Conservation (phyloP, 805 yeast species). For the Spencermartinsiella europaea region DNA sequence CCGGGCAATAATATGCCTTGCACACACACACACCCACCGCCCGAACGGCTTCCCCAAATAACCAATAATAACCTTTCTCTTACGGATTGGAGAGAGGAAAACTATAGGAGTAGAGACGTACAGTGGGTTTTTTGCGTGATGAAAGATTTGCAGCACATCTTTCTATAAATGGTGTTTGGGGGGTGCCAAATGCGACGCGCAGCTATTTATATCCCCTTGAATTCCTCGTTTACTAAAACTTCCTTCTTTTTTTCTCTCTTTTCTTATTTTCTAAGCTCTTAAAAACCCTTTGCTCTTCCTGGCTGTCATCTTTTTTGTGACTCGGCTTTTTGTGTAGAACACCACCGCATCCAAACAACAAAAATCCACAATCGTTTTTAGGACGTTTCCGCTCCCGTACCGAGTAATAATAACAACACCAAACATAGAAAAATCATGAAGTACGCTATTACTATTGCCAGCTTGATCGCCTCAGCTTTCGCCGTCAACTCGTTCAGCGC, state of each 20-base stretch:
- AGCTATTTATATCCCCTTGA: neutral
- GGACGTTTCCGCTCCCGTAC: neutral
- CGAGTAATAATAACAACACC: neutral
- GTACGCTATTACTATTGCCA: slow-evolving; percentile 5
- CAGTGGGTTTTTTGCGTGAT: neutral
- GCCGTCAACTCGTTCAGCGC: slow-evolving; percentile 29
- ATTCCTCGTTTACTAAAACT: neutral
- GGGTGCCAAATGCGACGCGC: no score
- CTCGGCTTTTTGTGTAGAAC: neutral
- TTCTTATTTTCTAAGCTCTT: no score
- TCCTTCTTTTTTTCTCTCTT: neutral
- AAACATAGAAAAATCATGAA: neutral
- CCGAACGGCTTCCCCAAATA: no score
- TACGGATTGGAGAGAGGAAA: no score
- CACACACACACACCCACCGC: no score
- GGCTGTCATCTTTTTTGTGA: neutral
- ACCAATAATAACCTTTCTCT: no score
- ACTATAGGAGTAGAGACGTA: no score
- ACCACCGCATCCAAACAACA: no score
- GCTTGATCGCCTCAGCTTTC: slow-evolving; percentile 10
- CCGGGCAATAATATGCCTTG: no score
- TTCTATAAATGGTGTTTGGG: no score
- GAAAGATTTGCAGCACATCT: neutral
- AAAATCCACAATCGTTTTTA: neutral
- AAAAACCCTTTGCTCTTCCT: no score